phyloP scores from a whole-genome alignment of 768 basidiomycete species.

The Cubamyces lactineus region DNA sequence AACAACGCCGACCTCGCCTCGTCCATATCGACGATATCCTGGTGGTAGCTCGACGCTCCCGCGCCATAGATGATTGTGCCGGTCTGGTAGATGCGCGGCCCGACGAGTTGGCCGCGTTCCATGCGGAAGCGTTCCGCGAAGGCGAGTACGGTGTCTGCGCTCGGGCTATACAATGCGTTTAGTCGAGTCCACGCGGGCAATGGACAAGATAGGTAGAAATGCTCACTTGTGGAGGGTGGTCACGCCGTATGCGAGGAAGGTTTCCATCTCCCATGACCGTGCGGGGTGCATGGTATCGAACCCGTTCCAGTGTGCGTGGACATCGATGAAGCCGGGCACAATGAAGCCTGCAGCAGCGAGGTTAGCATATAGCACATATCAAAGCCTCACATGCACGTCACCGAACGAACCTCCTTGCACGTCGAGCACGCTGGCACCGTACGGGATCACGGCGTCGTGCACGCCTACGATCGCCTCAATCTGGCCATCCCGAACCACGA shows the following conservation, averaged over 20 bases:
- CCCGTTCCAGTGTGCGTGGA: constrained; percentile 76
- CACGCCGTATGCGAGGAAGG: constrained; percentile 76
- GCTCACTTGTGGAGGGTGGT: constrained; percentile 77
- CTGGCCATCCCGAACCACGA: constrained; percentile 59
- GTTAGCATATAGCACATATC: background rate
- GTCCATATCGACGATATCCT: constrained; percentile 61
- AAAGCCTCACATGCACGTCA: background rate
- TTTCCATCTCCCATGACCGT: constrained; percentile 73
- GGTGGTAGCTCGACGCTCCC: constrained; percentile 49
- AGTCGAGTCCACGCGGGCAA: background rate
- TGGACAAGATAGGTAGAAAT: background rate
- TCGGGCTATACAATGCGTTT: constrained; percentile 49
- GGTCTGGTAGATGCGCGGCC: constrained; percentile 74
- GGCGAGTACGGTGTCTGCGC: constrained; percentile 60
- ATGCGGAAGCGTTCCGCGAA: constrained; percentile 69
- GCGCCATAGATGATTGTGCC: constrained; percentile 67
- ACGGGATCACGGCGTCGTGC: constrained; percentile 42
- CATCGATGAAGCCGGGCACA: constrained; percentile 74
- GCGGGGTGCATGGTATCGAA: constrained; percentile 56
- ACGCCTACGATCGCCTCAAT: constrained; percentile 42
- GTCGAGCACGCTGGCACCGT: constrained; percentile 47
- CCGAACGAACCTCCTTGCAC: constrained; percentile 56
- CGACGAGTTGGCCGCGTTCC: constrained; percentile 69
- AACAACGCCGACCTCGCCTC: constrained; percentile 69
- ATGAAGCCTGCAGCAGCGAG: constrained; percentile 52